Percentiles rank a stretch among this genome's conserved stretches.
Evolutionary conservation across 169 alveolate species (phyloP).

Genomic region (Plasmodium sp.): DNA sequence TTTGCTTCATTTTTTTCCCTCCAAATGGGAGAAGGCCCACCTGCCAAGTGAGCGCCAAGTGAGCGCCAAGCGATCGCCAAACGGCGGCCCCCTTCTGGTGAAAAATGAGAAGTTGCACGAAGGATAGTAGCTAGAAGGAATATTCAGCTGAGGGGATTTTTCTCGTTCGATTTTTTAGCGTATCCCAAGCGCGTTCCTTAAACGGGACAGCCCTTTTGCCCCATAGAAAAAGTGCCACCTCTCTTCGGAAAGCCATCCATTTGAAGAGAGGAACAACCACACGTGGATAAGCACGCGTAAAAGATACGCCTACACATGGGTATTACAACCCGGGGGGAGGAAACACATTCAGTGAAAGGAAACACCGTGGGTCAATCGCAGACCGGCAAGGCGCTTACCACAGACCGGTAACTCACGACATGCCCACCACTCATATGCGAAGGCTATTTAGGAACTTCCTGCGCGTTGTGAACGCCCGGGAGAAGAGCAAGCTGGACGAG

Average conservation of each 20-base stretch:
- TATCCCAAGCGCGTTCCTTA: neutral
- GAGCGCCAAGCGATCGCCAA: neutral
- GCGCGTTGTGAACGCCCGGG: constrained; percentile 26
- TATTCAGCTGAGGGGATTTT: neutral
- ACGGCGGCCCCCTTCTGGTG: neutral
- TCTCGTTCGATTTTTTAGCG: neutral
- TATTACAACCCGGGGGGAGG: neutral
- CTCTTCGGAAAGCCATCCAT: neutral
- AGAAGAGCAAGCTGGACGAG: constrained; percentile 4
- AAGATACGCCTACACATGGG: neutral
- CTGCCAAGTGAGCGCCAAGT: neutral
- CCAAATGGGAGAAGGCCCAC: neutral
- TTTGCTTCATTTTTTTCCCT: neutral
- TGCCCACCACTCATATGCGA: neutral
- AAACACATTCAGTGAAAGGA: too few relatives aligned
- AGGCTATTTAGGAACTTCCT: constrained; percentile 20
- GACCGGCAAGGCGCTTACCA: too few relatives aligned
- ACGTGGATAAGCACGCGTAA: neutral
- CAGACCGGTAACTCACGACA: neutral
- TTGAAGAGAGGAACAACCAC: neutral
- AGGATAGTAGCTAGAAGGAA: neutral
- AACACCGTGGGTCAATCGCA: too few relatives aligned
- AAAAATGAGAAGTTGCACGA: neutral
- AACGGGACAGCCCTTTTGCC: neutral
- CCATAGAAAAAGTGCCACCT: neutral